These are phyloP conservation scores for Cladorrhinum samala DNA, from an alignment of 495 filamentous ascomycete species.

Conservation along the genomic window DNA sequence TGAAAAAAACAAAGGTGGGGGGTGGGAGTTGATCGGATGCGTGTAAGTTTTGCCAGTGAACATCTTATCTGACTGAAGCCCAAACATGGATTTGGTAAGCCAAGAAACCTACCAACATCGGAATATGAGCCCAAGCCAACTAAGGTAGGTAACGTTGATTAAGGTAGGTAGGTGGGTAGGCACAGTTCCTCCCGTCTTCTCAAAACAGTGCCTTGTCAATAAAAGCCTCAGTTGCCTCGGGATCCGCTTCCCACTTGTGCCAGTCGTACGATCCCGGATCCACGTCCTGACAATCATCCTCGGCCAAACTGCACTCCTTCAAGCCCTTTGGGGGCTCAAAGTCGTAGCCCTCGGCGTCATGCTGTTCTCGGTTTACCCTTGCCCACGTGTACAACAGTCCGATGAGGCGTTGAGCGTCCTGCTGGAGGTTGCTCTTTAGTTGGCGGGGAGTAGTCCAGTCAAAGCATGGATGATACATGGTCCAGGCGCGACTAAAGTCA, in stretches of 20 bases:
- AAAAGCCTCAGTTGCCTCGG: not conserved
- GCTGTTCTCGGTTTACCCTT: not conserved
- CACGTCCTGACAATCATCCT: not conserved
- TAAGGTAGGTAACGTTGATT: too few relatives aligned
- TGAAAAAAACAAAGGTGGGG: too few relatives aligned
- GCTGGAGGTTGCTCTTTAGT: not conserved
- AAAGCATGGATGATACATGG: slow-evolving; percentile 7
- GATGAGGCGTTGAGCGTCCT: not conserved
- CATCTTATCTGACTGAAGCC: too few relatives aligned
- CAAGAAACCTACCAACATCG: too few relatives aligned
- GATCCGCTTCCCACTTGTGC: not conserved
- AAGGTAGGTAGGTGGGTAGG: too few relatives aligned
- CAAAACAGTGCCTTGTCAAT: not conserved
- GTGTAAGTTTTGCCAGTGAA: too few relatives aligned
- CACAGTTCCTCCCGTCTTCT: too few relatives aligned
- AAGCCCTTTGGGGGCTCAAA: not conserved
- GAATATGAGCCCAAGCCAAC: too few relatives aligned
- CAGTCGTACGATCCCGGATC: not conserved
- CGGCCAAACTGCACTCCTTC: not conserved
- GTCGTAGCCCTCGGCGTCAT: not conserved
- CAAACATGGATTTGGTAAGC: too few relatives aligned
- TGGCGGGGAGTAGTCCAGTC: not conserved
- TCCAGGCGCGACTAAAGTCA: slow-evolving; percentile 18
- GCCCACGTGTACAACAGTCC: not conserved
- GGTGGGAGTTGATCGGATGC: too few relatives aligned